These are phyloP conservation scores for Macrophomina pseudophaseolina DNA, from an alignment of 2,329 filamentous ascomycete species.

Conservation along the genomic window DNA sequence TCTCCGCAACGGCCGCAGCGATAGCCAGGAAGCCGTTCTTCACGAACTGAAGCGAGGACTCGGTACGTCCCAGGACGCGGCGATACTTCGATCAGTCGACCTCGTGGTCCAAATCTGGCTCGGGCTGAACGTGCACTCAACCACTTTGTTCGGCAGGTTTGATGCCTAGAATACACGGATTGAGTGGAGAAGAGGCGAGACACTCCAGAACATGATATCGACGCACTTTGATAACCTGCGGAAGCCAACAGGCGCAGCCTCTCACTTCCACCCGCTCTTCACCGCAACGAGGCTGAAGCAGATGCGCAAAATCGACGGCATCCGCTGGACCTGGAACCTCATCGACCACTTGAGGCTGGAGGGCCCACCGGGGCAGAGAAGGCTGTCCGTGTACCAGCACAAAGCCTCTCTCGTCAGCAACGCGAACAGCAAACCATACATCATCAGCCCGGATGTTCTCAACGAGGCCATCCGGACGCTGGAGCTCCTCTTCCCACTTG, in stretches of 20 bases:
- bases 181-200: slow-evolving; percentile 10
- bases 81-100: slow-evolving; percentile 27
- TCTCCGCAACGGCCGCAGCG: background rate
- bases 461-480: slow-evolving; percentile 29
- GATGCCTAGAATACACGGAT: background rate
- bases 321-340: slow-evolving; percentile 29
- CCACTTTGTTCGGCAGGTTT: background rate
- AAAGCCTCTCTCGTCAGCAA: slow-evolving; percentile 29
- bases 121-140: slow-evolving; percentile 25
- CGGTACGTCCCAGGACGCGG: background rate
- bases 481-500: slow-evolving; percentile 31
- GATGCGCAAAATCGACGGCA: slow-evolving; percentile 3
- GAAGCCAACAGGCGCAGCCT: background rate
- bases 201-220: background rate
- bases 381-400: slow-evolving; percentile 29
- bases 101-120: slow-evolving; percentile 28
- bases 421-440: slow-evolving; percentile 4
- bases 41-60: slow-evolving; percentile 9
- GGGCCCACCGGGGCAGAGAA: slow-evolving; percentile 26
- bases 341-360: slow-evolving; percentile 29
- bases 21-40: background rate
- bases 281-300: slow-evolving; percentile 17
- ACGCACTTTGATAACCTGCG: background rate
- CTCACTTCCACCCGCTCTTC: background rate
- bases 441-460: slow-evolving; percentile 26